Conservation (phyloP, 2,329 filamentous ascomycete genomes). For the Aspergillus neotritici region DNA sequence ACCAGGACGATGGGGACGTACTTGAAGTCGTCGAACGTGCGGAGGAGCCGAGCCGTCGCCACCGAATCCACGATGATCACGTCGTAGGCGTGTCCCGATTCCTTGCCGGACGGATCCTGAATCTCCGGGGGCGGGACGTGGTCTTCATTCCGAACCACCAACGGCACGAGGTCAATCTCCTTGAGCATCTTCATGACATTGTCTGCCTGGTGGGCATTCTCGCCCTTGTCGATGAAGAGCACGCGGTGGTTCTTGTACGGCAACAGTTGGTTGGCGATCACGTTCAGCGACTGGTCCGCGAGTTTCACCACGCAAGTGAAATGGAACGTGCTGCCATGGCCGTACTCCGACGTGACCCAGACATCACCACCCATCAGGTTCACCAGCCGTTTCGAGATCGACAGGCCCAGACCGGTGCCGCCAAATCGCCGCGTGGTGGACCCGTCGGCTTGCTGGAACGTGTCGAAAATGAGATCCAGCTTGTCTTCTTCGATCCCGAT, state of each 20-base stretch:
- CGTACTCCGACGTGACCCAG: conserved; percentile 90
- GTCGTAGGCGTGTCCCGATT: conserved; percentile 65
- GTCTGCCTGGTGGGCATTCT: conserved; percentile 60
- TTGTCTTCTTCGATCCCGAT: conserved; percentile 96
- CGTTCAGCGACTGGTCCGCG: conserved; percentile 69
- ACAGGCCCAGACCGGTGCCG: conserved; percentile 86
- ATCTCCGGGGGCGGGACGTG: conserved; percentile 55
- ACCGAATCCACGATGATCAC: conserved; percentile 95
- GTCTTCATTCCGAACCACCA: conserved; percentile 73
- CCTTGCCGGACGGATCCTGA: conserved; percentile 46
- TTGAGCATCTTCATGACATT: conserved; percentile 73
- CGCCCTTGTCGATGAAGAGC: conserved; percentile 87
- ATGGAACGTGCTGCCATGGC: conserved; percentile 88
- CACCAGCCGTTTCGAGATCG: conserved; percentile 90
- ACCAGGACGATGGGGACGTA: conserved; percentile 93
- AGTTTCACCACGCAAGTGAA: conserved; percentile 91
- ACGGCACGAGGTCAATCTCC: conserved; percentile 70
- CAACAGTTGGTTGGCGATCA: conserved; percentile 69
- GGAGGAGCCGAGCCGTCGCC: conserved; percentile 76
- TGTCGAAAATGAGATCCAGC: conserved; percentile 95
- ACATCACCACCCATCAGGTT: conserved; percentile 95
- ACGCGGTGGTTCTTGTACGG: conserved; percentile 93
- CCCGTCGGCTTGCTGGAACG: conserved; percentile 96
- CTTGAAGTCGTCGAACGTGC: conserved; percentile 91
- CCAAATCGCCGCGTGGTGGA: conserved; percentile 95